Conservation (phyloP, 805 yeast species). For the Pichia paraexigua region DNA sequence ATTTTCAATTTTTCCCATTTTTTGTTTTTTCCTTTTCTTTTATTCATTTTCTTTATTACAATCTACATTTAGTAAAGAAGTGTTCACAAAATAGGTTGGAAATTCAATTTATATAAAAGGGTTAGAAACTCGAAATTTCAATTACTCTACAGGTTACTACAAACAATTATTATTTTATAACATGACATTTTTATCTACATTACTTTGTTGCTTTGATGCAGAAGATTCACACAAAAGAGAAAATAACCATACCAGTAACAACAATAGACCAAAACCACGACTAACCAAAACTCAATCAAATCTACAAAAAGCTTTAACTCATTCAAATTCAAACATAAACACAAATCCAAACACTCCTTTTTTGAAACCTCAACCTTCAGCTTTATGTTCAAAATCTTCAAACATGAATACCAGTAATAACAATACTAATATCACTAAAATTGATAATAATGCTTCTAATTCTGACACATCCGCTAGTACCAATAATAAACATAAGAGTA, state of each 20-base stretch:
- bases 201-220: conserved; percentile 30
- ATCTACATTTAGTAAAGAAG: background rate
- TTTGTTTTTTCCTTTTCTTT: background rate
- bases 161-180: background rate
- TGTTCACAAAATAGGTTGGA: background rate
- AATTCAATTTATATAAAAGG: background rate
- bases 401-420: background rate
- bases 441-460: background rate
- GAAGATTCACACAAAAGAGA: conserved; percentile 25
- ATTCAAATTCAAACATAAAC: conserved; percentile 7
- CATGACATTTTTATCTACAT: conserved; percentile 29
- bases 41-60: background rate
- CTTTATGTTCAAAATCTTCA: background rate
- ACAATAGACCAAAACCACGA: conserved; percentile 11
- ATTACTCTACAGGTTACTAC: background rate
- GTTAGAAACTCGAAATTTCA: background rate
- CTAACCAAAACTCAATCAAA: conserved; percentile 28
- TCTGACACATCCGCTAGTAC: too few species aligned
- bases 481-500: background rate
- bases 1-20: background rate
- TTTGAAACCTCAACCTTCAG: background rate
- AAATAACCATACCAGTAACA: conserved; percentile 3
- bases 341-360: background rate
- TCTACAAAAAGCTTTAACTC: conserved; percentile 28
- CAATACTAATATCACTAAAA: background rate